Evolutionary conservation across 805 yeast genomes (phyloP).

Genomic region (Nakazawaea siamensis): DNA sequence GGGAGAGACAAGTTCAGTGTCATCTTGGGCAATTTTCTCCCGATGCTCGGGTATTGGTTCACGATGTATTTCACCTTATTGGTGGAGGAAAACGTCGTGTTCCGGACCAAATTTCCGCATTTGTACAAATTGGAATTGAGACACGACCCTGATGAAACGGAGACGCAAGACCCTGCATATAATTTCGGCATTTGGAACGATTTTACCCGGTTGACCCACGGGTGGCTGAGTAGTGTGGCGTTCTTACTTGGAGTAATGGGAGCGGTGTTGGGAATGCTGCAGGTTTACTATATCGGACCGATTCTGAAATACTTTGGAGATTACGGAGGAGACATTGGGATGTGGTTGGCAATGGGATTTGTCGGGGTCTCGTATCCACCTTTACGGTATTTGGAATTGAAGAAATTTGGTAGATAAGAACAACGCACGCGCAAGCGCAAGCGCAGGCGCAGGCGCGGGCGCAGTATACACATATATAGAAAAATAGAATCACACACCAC

Average conservation of each 20-base stretch:
- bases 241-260: conserved; percentile 71
- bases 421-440: no score
- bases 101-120: conserved; percentile 42
- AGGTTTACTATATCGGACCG: conserved; percentile 76
- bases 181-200: conserved; percentile 75
- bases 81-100: conserved; percentile 64
- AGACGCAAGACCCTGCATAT: conserved; percentile 34
- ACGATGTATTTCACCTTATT: conserved; percentile 69
- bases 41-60: conserved; percentile 91
- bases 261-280: conserved; percentile 83
- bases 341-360: conserved; percentile 71
- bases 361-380: conserved; percentile 57
- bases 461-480: no score
- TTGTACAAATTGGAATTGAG: conserved; percentile 37
- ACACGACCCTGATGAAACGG: not conserved
- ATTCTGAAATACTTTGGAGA: conserved; percentile 58
- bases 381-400: conserved; percentile 58
- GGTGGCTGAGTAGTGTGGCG: conserved; percentile 61
- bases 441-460: no score
- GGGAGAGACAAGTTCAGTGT: conserved; percentile 68
- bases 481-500: not conserved
- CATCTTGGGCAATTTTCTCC: conserved; percentile 73
- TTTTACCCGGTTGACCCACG: conserved; percentile 48
- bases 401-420: conserved; percentile 36
- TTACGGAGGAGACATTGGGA: conserved; percentile 73